These are phyloP conservation scores for Diaporthe velutina DNA, from an alignment of 2,329 filamentous ascomycete genomes.

Conservation along the genomic window DNA sequence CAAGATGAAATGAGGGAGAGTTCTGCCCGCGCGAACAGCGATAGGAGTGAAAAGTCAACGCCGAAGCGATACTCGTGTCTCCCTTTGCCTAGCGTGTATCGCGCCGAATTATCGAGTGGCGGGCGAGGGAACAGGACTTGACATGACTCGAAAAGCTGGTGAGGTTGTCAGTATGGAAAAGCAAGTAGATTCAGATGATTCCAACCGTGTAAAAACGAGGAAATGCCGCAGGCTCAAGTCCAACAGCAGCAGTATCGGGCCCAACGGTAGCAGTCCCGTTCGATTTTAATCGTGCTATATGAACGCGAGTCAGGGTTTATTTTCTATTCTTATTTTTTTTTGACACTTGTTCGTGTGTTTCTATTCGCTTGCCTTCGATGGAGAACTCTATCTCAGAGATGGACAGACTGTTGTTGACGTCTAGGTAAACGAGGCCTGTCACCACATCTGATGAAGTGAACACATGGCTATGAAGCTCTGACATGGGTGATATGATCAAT, in stretches of 20 bases:
- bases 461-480: background rate
- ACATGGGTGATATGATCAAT: background rate
- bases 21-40: background rate
- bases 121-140: background rate
- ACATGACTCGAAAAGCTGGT: background rate
- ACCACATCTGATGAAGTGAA: constrained; percentile 4
- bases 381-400: constrained; percentile 5
- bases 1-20: background rate
- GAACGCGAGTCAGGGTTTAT: background rate
- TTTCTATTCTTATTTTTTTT: too few relatives aligned
- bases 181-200: too few relatives aligned
- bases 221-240: background rate
- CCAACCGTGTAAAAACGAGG: background rate
- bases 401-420: background rate
- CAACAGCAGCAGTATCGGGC: background rate
- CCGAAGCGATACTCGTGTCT: background rate
- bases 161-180: background rate
- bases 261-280: background rate
- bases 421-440: constrained; percentile 2
- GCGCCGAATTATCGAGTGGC: background rate
- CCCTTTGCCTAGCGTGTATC: background rate
- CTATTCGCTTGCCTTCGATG: background rate
- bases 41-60: background rate
- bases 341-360: too few relatives aligned
- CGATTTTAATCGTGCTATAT: background rate